Base-by-base conservation (phyloP, 2,329 filamentous ascomycete species). In the Xylaria sp. region DNA sequence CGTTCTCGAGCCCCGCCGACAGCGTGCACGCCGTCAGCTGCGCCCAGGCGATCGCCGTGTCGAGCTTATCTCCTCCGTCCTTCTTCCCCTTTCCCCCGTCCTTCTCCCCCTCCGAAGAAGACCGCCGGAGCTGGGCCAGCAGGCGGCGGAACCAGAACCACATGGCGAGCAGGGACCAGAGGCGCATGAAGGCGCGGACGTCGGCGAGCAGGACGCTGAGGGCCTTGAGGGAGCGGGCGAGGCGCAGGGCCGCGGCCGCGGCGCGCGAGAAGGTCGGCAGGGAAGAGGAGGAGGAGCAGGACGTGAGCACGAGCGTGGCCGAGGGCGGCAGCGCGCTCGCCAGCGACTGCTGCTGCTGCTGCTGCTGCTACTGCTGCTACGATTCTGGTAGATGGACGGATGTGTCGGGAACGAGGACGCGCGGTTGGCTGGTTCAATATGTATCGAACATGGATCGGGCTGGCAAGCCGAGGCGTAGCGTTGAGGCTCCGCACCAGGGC, bases 1-100 rank as follows among this genome's bases (percentile, higher is more conserved):
- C 80, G 74, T 96, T 97, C 77, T 99, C 94, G 39, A 93, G 79
- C 1, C 83, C 74, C 73, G 97, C 92, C 76, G 89, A 96, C 8
- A 76, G 69, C 8, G 88, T 73, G 70, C 89, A 89, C 9, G 84
- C 79, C 9, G 79, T 60, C 18, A 96, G 83, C 71, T 94, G 89
- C 6, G 82, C 75, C 71, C 85, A 87, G 19, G 84, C 83, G 42
- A 96, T 74, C 29, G 70, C 61, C 7, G 68, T 69, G 57, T 77
- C 78, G 53, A 78, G 61, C 73, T 77, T 59, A 78, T 73, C 42
- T 75, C 57, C 49, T 45, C 64, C 68, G 9, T 72, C 66, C 22
- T 67, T 68, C 40, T 66, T 65, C 1, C 60, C 63, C 8, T 63
- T 60, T 13, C 59, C 57, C 59, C 43, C 11, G 68, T 62, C 58